Evolutionary conservation across 495 filamentous ascomycete genomes (phyloP), one percentile per base, ranked within the genome.

Genomic region (Aspergillus egyptiacus): DNA sequence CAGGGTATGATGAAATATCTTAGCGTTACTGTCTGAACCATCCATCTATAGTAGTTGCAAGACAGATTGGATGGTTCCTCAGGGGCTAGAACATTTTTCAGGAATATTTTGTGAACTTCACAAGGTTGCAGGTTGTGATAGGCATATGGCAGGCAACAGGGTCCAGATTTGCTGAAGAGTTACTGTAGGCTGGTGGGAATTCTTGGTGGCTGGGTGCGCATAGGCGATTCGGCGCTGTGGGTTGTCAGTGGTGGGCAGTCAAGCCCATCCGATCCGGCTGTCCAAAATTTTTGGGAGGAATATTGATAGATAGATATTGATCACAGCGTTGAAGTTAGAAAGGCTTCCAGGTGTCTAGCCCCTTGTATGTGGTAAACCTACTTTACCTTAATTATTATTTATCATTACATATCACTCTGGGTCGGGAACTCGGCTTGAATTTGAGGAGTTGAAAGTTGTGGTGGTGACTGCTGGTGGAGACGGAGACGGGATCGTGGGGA

Each of bases 1-100:
- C 25, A n/a, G 47, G 35, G 38, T 47, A 47, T 42, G 35, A 53
- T 37, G 43, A 46, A 48, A 52, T 18, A 14, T 2, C 3, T 8
- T 31, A 6, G 3, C 24, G 8, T n/a, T n/a, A n/a, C n/a, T n/a
- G n/a, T n/a, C n/a, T n/a, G n/a, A n/a, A n/a, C n/a, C n/a, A n/a
- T n/a, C n/a, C n/a, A n/a, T n/a, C n/a, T n/a, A n/a, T n/a, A n/a
- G n/a, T n/a, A n/a, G n/a, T n/a, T n/a, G n/a, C n/a, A n/a, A n/a
- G n/a, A n/a, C n/a, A 55, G 49, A 47, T 47, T 23, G 42, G 42
- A 37, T 43, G 50, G 46, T 50, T 52, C 53, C 57, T 53, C 43
- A 50, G 57, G 57, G 56, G 34, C 57, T 53, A 59, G 57, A 55
- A 53, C 57, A n/a, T n/a, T 27, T 53, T 34, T 14, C 10, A n/a